These are phyloP conservation scores for Ophiostoma sp. DNA, from an alignment of 2,329 filamentous ascomycete species.

Conservation along the genomic window DNA sequence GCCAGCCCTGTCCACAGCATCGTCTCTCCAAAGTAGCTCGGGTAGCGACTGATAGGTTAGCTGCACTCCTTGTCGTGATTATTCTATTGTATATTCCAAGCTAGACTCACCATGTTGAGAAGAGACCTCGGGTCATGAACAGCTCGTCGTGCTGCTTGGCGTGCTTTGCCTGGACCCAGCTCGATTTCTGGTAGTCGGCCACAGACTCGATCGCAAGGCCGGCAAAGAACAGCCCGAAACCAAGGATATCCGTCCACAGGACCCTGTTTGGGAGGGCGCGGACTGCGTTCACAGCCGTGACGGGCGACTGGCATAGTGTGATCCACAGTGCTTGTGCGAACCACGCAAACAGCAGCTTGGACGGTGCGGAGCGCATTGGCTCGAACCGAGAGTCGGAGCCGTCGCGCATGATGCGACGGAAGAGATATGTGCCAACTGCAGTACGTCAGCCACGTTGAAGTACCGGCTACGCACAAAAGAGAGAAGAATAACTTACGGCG, in stretches of 20 bases:
- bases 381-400: conserved; percentile 53
- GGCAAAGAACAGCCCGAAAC: conserved; percentile 45
- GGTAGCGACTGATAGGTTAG: conserved; percentile 45
- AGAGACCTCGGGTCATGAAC: conserved; percentile 59
- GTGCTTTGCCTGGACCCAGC: conserved; percentile 56
- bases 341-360: conserved; percentile 37
- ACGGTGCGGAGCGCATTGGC: conserved; percentile 35
- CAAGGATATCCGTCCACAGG: background rate
- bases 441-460: background rate
- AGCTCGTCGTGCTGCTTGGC: conserved; percentile 61
- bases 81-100: background rate
- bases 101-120: conserved; percentile 38
- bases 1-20: conserved; percentile 65
- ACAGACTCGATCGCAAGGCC: conserved; percentile 57
- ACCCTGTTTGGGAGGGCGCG: background rate
- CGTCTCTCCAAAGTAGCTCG: conserved; percentile 68
- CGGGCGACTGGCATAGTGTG: conserved; percentile 59
- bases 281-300: conserved; percentile 56
- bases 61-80: background rate
- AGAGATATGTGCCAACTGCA: conserved; percentile 48
- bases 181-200: conserved; percentile 59
- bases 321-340: conserved; percentile 62
- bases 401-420: conserved; percentile 52
- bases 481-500: conserved; percentile 41
- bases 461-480: background rate